Conservation (phyloP, 176 grass and related monocot species). For the Elymus sibiricus region DNA sequence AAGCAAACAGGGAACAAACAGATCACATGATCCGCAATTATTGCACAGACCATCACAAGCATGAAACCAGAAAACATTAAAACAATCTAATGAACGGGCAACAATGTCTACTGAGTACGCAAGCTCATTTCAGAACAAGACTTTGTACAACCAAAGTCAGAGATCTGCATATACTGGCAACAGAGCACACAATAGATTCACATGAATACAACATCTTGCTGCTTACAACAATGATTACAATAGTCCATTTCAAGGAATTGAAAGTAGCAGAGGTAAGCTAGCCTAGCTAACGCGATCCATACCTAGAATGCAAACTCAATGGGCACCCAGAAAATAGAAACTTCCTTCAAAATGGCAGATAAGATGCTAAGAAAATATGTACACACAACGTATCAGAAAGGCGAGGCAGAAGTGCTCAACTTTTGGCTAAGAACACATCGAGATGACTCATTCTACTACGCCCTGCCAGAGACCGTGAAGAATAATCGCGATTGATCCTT, state of each 20-base stretch:
- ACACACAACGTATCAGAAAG: conserved; percentile 17
- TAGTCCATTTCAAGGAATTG: background rate
- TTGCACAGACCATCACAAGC: background rate
- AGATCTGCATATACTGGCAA: background rate
- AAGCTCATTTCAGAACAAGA: background rate
- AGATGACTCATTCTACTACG: conserved; percentile 14
- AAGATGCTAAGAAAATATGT: conserved; percentile 5
- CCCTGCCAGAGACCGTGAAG: background rate
- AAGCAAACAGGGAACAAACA: background rate
- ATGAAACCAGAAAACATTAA: background rate
- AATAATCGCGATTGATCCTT: conserved; percentile 14
- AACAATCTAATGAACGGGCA: background rate
- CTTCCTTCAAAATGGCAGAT: background rate
- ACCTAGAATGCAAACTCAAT: background rate
- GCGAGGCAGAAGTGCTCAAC: conserved; percentile 1
- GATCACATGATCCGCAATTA: background rate
- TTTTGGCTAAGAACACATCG: conserved; percentile 47
- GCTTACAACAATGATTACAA: background rate
- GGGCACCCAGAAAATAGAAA: background rate
- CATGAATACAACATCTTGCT: background rate
- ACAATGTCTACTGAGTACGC: background rate
- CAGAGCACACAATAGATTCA: background rate
- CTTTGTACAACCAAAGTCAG: background rate
- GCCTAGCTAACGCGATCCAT: background rate
- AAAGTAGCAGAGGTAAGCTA: background rate